Evolutionary conservation across 129 eudicot species (phyloP).

Genomic region (Lonicera japonica): DNA sequence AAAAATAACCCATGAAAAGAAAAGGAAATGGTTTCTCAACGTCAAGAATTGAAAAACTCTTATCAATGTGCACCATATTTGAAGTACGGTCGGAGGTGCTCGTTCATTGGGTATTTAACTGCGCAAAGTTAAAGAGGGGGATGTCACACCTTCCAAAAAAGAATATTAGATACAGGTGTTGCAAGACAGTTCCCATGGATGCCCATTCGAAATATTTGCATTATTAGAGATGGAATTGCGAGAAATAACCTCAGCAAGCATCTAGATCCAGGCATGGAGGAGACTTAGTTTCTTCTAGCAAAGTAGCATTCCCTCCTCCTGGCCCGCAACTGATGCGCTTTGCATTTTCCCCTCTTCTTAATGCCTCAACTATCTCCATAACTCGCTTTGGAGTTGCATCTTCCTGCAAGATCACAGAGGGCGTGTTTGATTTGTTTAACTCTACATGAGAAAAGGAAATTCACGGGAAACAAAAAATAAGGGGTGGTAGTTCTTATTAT

Average conservation of each 20-base stretch:
- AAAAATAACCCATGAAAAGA: no score
- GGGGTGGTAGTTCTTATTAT: no score
- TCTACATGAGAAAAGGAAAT: background rate
- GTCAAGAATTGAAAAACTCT: no score
- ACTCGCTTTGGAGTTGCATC: slow-evolving; percentile 87
- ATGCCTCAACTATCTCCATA: slow-evolving; percentile 86
- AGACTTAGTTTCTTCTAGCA: slow-evolving; percentile 88
- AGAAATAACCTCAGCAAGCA: slow-evolving; percentile 58
- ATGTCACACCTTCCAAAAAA: no score
- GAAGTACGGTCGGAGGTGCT: no score
- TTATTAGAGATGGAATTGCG: slow-evolving; percentile 35
- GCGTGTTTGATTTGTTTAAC: background rate
- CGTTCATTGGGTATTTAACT: no score
- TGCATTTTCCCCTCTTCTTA: slow-evolving; percentile 87
- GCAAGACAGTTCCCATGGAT: no score
- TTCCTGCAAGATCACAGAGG: slow-evolving; percentile 48
- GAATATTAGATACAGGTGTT: no score
- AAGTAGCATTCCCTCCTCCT: slow-evolving; percentile 84
- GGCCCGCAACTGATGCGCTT: slow-evolving; percentile 73
- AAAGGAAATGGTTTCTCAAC: no score
- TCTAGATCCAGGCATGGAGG: slow-evolving; percentile 97
- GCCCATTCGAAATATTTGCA: background rate
- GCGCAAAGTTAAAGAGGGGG: no score
- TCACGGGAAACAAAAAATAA: background rate
- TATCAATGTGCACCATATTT: no score